Conservation (phyloP, 257 asterid species). For the Solanum dulcamara region DNA sequence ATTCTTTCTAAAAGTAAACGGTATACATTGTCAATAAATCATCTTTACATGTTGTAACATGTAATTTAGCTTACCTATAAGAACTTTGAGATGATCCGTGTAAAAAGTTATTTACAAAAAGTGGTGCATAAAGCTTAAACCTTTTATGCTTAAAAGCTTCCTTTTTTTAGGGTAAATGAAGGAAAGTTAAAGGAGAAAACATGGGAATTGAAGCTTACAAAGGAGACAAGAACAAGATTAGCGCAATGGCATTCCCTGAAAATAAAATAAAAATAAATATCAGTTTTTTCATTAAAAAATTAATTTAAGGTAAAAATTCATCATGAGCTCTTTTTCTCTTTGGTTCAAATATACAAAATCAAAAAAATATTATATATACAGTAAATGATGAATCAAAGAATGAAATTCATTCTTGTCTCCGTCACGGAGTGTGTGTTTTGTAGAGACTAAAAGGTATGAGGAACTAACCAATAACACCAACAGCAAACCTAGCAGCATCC, state of each 20-base stretch:
- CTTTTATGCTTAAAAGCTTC: not conserved
- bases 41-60: no score
- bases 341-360: no score
- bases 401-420: not conserved
- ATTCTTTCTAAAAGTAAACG: no score
- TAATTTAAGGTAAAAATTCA: not conserved
- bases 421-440: fast-evolving
- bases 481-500: constrained; percentile 34
- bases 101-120: not conserved
- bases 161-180: not conserved
- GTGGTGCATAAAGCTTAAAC: not conserved
- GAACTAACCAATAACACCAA: constrained; percentile 58
- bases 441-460: not conserved
- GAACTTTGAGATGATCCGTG: not conserved
- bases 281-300: not conserved
- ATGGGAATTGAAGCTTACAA: constrained; percentile 35
- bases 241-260: constrained; percentile 69
- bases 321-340: not conserved
- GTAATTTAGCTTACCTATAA: no score
- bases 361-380: not conserved
- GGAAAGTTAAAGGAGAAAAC: not conserved
- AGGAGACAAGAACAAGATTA: constrained; percentile 63
- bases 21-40: no score
- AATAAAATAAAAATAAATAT: not conserved
- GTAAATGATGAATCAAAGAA: fast-evolving